Conservation (phyloP, 192 early-diverging fungal genomes). For the Chytriomyces sp. region DNA sequence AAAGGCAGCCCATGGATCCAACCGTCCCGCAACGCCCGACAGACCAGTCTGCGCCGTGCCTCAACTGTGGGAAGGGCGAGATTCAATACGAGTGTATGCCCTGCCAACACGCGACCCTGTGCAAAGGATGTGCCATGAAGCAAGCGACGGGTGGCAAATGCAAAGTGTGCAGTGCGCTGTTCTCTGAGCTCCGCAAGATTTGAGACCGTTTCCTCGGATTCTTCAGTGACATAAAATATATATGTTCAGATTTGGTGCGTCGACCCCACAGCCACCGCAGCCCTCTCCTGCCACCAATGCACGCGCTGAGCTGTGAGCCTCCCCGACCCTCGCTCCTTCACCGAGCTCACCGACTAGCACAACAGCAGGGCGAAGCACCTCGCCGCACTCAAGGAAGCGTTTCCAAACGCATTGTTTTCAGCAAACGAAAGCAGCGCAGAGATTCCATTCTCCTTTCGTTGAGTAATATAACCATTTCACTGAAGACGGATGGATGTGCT, state of each 20-base stretch:
- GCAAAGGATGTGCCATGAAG: conserved; percentile 54
- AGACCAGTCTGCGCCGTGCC: conserved; percentile 9
- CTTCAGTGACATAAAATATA: too few species aligned
- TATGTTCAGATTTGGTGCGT: not conserved
- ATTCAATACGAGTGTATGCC: conserved; percentile 42
- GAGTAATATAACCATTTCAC: too few species aligned
- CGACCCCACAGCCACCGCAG: not conserved
- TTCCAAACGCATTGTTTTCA: not conserved
- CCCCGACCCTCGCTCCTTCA: too few species aligned
- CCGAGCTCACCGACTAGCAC: too few species aligned
- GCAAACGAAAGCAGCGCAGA: too few species aligned
- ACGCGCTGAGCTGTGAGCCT: not conserved
- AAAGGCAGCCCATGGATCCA: too few species aligned
- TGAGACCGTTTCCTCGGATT: not conserved
- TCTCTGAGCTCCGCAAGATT: conserved; percentile 41
- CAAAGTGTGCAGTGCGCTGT: conserved; percentile 42
- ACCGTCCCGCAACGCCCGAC: too few species aligned
- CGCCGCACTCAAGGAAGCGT: not conserved
- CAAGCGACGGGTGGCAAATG: conserved; percentile 59
- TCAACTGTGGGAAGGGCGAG: conserved; percentile 34
- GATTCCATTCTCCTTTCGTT: too few species aligned
- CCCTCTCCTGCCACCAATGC: not conserved
- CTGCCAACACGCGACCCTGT: conserved; percentile 44
- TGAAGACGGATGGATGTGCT: too few species aligned
- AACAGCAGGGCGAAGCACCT: not conserved